Evolutionary conservation across 305 asterid species (phyloP).

Genomic region (Fraxinus xanthoxyloides): DNA sequence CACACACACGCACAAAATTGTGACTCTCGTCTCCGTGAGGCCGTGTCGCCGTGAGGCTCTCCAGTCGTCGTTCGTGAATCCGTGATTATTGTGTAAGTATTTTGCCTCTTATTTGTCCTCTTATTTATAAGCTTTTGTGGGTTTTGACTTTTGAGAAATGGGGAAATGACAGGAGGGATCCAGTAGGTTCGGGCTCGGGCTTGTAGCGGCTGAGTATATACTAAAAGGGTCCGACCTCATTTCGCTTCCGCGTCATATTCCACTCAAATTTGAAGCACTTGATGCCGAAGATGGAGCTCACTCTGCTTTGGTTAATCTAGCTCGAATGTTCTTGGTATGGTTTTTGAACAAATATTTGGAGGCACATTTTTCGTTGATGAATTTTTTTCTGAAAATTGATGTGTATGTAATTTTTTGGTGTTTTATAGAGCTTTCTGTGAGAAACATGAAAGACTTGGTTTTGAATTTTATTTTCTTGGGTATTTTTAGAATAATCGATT

Average conservation of each 20-base stretch:
- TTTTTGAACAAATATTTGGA: neutral
- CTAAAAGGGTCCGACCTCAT: slow-evolving; percentile 78
- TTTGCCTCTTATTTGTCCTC: too few relatives aligned
- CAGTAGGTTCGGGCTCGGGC: slow-evolving; percentile 45
- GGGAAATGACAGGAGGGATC: slow-evolving; percentile 19
- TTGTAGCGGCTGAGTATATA: slow-evolving; percentile 63
- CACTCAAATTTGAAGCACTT: slow-evolving; percentile 54
- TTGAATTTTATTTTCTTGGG: neutral
- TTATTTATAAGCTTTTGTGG: too few relatives aligned
- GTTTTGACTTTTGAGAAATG: too few relatives aligned
- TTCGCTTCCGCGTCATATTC: slow-evolving; percentile 68
- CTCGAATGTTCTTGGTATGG: slow-evolving; percentile 77
- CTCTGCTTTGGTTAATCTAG: slow-evolving; percentile 47
- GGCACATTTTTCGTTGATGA: neutral
- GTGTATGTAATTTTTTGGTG: neutral
- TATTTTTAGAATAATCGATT: neutral
- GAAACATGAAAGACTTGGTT: neutral
- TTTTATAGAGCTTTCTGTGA: neutral
- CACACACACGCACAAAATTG: too few relatives aligned
- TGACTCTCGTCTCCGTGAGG: too few relatives aligned
- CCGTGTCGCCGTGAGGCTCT: too few relatives aligned
- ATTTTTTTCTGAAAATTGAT: neutral
- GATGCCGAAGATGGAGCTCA: slow-evolving; percentile 35
- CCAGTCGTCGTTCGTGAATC: too few relatives aligned
- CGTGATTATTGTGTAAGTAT: too few relatives aligned